Evolutionary conservation across 78 protist genomes (phyloP).

Genomic region (Guillardia theta): DNA sequence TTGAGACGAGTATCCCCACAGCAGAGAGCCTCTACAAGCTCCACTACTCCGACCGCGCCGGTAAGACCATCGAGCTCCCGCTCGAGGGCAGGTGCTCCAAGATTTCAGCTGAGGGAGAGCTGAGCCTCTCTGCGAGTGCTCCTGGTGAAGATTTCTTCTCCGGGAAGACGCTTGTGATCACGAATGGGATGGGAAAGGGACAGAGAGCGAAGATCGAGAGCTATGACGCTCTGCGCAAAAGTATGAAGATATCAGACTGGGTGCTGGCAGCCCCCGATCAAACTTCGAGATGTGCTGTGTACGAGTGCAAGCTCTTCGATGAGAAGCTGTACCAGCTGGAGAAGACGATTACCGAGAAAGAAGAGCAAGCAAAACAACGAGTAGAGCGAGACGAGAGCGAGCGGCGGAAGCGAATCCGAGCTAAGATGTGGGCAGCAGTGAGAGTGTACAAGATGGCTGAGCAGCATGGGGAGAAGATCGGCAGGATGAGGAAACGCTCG

Average conservation of each 20-base stretch:
- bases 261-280: background rate
- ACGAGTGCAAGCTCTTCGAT: too few species aligned
- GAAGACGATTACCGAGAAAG: background rate
- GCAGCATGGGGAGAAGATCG: too few species aligned
- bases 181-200: background rate
- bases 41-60: background rate
- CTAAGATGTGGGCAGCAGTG: background rate
- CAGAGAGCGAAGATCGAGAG: background rate
- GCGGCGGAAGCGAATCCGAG: background rate
- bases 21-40: background rate
- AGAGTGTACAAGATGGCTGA: background rate
- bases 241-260: background rate
- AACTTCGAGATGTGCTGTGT: too few species aligned
- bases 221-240: background rate
- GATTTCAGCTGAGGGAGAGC: background rate
- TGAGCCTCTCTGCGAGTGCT: background rate
- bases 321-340: background rate
- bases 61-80: background rate
- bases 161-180: background rate
- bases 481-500: too few species aligned
- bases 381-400: background rate
- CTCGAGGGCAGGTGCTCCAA: background rate
- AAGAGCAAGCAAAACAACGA: background rate
- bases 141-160: background rate
- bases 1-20: background rate